Evolutionary conservation across 2,329 filamentous ascomycete genomes (phyloP).

Genomic region (Aspergillus cejpii): DNA sequence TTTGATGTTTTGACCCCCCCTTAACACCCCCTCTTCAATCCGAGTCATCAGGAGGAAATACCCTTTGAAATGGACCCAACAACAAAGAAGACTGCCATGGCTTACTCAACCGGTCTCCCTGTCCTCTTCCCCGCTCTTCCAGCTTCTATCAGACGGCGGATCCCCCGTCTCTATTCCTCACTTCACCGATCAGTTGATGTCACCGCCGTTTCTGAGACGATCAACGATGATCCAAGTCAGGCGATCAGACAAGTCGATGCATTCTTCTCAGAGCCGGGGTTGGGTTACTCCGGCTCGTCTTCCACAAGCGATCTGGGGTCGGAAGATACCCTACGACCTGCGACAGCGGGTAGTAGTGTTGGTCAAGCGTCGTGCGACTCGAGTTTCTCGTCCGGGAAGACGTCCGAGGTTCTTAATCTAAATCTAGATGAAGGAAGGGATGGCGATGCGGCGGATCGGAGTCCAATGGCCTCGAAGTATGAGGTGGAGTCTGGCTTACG

Average conservation of each 20-base stretch:
- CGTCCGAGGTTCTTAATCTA: constrained; percentile 16
- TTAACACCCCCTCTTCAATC: too few relatives aligned
- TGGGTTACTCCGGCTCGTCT: neutral
- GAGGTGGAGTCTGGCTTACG: constrained; percentile 28
- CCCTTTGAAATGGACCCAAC: constrained; percentile 1
- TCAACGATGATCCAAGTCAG: neutral
- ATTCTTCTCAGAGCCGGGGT: neutral
- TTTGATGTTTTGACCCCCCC: too few relatives aligned
- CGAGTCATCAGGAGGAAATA: neutral
- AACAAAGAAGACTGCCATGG: constrained; percentile 11
- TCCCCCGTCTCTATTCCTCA: constrained; percentile 21
- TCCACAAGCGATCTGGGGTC: neutral
- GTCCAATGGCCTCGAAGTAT: constrained; percentile 17
- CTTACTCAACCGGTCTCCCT: constrained; percentile 15
- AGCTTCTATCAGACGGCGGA: constrained; percentile 24
- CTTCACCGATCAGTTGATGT: constrained; percentile 4
- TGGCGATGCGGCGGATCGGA: constrained; percentile 7
- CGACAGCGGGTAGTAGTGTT: constrained; percentile 11
- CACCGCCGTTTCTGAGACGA: constrained; percentile 1
- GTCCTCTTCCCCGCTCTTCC: constrained; percentile 19
- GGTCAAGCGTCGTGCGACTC: constrained; percentile 6
- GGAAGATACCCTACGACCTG: constrained; percentile 8
- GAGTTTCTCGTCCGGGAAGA: constrained; percentile 13
- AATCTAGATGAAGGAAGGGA: constrained; percentile 11
- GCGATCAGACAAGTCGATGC: neutral